Evolutionary conservation across 176 grass and related monocot species (phyloP).

Genomic region (Metroxylon sagu): DNA sequence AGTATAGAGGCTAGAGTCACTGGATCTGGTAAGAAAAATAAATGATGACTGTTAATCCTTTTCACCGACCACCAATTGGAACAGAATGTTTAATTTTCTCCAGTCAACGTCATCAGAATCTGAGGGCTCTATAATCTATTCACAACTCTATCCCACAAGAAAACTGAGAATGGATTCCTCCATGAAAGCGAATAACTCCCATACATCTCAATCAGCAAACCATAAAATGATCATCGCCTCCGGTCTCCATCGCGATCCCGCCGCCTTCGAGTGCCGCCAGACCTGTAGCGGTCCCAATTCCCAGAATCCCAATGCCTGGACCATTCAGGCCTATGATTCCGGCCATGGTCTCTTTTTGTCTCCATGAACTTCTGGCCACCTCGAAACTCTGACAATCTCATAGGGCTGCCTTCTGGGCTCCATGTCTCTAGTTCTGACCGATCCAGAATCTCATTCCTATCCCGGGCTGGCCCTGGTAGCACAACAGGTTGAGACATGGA

Average conservation of each 20-base stretch:
- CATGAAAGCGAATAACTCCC: background rate
- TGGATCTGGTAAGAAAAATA: too few relatives aligned
- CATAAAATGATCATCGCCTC: conserved; percentile 22
- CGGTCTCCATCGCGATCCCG: conserved; percentile 9
- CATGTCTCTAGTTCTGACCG: conserved; percentile 11
- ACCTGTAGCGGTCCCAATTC: conserved; percentile 24
- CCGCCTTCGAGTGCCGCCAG: conserved; percentile 16
- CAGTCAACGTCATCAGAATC: too few relatives aligned
- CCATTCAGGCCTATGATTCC: conserved; percentile 17
- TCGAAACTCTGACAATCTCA: conserved; percentile 2
- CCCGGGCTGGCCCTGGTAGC: background rate
- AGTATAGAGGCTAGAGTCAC: too few relatives aligned
- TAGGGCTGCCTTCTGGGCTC: conserved; percentile 8
- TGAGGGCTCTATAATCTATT: too few relatives aligned
- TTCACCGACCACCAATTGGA: too few relatives aligned
- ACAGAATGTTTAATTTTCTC: too few relatives aligned
- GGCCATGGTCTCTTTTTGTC: conserved; percentile 2
- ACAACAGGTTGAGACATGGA: conserved; percentile 1
- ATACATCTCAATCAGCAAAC: background rate
- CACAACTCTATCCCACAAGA: too few relatives aligned
- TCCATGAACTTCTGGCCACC: conserved; percentile 22
- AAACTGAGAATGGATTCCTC: background rate
- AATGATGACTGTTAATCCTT: too few relatives aligned
- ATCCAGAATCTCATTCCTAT: conserved; percentile 2
- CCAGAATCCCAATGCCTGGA: conserved; percentile 17